Percentiles rank a stretch among this genome's conserved stretches.
Conservation (phyloP, 352 stramenopile genomes). For the Peronospora belbahrii region DNA sequence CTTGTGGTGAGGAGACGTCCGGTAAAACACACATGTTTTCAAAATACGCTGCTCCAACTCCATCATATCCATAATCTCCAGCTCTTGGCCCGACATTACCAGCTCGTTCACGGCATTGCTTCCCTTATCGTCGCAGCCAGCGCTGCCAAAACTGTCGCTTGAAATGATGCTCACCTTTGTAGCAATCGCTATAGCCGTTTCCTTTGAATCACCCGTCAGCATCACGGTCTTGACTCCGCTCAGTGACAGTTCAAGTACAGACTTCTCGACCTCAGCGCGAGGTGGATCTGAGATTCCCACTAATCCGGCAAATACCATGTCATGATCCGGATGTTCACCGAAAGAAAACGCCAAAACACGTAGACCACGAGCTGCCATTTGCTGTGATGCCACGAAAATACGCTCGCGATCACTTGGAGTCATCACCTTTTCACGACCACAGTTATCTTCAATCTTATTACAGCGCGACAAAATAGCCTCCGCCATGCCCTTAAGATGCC, state of each 20-base stretch:
- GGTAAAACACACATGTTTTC: slow-evolving; percentile 92
- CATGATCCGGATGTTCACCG: slow-evolving; percentile 67
- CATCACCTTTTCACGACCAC: slow-evolving; percentile 60
- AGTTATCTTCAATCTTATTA: slow-evolving; percentile 69
- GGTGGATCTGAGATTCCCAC: slow-evolving; percentile 88
- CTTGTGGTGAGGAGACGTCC: slow-evolving; percentile 92
- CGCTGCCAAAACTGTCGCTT: slow-evolving; percentile 23
- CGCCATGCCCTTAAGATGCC: slow-evolving; percentile 79
- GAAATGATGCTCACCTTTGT: slow-evolving; percentile 90
- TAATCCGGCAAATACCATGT: slow-evolving; percentile 89
- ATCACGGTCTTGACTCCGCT: slow-evolving; percentile 82
- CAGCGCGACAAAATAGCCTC: slow-evolving; percentile 70
- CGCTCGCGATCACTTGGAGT: slow-evolving; percentile 49
- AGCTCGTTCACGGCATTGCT: slow-evolving; percentile 32
- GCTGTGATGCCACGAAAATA: slow-evolving; percentile 48
- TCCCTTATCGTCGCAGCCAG: slow-evolving; percentile 28
- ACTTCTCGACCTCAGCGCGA: slow-evolving; percentile 54
- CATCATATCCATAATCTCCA: slow-evolving; percentile 87
- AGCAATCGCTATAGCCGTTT: slow-evolving; percentile 93
- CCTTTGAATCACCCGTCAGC: slow-evolving; percentile 93
- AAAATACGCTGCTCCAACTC: slow-evolving; percentile 77
- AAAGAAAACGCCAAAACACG: slow-evolving; percentile 88
- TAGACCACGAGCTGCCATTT: slow-evolving; percentile 71
- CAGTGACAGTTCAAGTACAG: slow-evolving; percentile 43
- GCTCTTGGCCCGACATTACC: slow-evolving; percentile 78